A percentile compares a stretch with the other conserved stretches of the same genome.
These are phyloP conservation scores for Haemoproteus tartakovskyi DNA, from an alignment of 169 alveolate genomes.

Conservation along the genomic window DNA sequence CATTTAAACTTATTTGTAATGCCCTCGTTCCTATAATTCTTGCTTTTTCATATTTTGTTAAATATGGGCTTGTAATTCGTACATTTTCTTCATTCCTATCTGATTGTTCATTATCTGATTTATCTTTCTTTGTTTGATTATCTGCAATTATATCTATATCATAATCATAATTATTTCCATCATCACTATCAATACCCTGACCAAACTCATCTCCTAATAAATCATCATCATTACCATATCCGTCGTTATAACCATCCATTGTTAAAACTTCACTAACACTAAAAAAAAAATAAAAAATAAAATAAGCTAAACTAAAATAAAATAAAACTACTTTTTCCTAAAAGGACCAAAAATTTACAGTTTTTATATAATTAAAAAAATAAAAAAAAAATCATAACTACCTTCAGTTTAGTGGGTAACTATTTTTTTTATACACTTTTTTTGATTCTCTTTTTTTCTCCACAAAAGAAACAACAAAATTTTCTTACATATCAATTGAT, in stretches of 20 bases:
- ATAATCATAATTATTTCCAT: conserved; percentile 77
- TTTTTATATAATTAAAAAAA: too few species aligned
- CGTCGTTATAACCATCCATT: conserved; percentile 47
- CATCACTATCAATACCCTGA: conserved; percentile 78
- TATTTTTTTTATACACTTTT: too few species aligned
- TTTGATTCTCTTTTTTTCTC: too few species aligned
- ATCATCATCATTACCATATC: conserved; percentile 54
- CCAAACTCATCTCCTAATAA: conserved; percentile 77
- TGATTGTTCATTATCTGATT: conserved; percentile 76
- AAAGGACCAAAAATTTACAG: too few species aligned
- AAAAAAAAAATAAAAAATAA: too few species aligned
- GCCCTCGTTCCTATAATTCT: conserved; percentile 99
- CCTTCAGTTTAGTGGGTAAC: too few species aligned
- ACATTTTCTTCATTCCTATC: conserved; percentile 74
- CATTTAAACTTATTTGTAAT: conserved; percentile 96
- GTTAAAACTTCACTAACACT: too few species aligned
- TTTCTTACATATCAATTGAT: too few species aligned
- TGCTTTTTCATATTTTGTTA: conserved; percentile 99
- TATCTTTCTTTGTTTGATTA: conserved; percentile 70
- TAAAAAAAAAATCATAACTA: too few species aligned
- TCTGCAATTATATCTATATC: conserved; percentile 78
- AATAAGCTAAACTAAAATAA: too few species aligned
- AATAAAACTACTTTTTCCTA: too few species aligned
- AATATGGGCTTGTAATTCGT: conserved; percentile 89
- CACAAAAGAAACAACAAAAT: too few species aligned